Evolutionary conservation across 2,329 filamentous ascomycete species (phyloP).

Genomic region (Colletotrichum coccodes): DNA sequence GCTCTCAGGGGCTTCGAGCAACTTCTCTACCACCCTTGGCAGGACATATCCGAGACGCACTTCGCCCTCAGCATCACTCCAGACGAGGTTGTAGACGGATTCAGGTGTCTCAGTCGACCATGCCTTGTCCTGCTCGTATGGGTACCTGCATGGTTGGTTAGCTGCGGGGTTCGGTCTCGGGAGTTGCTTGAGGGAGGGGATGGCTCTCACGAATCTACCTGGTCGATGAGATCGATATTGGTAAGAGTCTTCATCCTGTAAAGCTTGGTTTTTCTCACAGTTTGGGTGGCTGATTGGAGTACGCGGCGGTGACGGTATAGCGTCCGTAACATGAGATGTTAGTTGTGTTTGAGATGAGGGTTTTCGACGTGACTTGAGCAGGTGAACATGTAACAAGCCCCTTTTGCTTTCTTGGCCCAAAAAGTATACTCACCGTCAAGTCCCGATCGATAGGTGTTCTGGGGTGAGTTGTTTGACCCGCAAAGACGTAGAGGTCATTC

Average conservation of each 20-base stretch:
- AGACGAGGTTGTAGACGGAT: slow-evolving; percentile 74
- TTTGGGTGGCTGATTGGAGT: background rate
- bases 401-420: background rate
- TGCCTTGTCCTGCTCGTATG: slow-evolving; percentile 73
- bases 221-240: slow-evolving; percentile 63
- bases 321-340: background rate
- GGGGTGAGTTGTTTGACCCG: background rate
- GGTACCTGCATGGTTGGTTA: slow-evolving; percentile 68
- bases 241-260: slow-evolving; percentile 39
- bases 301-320: background rate
- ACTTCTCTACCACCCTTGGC: slow-evolving; percentile 58
- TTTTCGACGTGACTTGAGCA: background rate
- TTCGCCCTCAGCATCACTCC: slow-evolving; percentile 70
- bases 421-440: background rate
- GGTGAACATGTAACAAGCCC: background rate
- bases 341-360: background rate
- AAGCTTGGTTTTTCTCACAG: slow-evolving; percentile 22
- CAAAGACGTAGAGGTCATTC: background rate
- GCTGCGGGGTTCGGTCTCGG: background rate
- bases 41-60: slow-evolving; percentile 72
- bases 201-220: slow-evolving; percentile 63
- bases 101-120: slow-evolving; percentile 66
- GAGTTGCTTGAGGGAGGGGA: background rate
- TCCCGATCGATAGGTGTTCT: background rate
- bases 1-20: slow-evolving; percentile 56